Conservation (phyloP, 441 rosid genomes). For the Mallotus japonicus region DNA sequence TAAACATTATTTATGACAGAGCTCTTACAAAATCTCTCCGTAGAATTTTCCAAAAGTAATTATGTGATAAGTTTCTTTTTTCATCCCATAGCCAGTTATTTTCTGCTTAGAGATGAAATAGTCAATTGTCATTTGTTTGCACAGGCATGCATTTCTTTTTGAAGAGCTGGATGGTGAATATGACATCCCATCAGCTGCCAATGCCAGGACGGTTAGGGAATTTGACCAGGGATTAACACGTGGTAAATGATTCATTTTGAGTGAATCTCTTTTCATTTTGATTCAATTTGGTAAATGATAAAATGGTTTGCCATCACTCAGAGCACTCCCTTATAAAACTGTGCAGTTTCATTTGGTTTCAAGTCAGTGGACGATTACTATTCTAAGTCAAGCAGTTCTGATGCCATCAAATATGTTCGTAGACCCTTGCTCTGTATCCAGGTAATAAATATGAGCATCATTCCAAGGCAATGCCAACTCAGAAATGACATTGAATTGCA, state of each 20-base stretch:
- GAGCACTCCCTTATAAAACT: conserved; percentile 4
- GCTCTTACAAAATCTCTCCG: conserved; percentile 63
- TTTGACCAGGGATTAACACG: conserved; percentile 78
- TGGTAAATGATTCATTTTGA: conserved; percentile 36
- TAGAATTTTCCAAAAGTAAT: conserved; percentile 63
- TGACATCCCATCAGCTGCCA: conserved; percentile 59
- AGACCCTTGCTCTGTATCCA: conserved; percentile 84
- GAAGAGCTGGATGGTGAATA: conserved; percentile 81
- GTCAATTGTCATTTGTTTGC: conserved; percentile 22
- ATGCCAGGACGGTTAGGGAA: conserved; percentile 69
- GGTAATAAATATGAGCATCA: conserved; percentile 37
- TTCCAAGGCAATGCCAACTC: not conserved
- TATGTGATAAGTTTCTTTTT: conserved; percentile 16
- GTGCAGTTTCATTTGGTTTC: conserved; percentile 87
- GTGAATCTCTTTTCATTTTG: conserved; percentile 1
- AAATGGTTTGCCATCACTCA: conserved; percentile 20
- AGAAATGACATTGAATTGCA: not conserved
- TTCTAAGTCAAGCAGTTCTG: conserved; percentile 66
- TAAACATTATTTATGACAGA: conserved; percentile 73
- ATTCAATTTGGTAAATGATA: not conserved
- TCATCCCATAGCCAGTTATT: conserved; percentile 12
- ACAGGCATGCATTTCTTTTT: conserved; percentile 78
- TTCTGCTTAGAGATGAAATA: conserved; percentile 19
- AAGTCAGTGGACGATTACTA: conserved; percentile 85
- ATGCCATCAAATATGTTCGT: conserved; percentile 49